Base-by-base conservation (phyloP, 768 basidiomycete species). In the Kwoniella dendrophila region DNA sequence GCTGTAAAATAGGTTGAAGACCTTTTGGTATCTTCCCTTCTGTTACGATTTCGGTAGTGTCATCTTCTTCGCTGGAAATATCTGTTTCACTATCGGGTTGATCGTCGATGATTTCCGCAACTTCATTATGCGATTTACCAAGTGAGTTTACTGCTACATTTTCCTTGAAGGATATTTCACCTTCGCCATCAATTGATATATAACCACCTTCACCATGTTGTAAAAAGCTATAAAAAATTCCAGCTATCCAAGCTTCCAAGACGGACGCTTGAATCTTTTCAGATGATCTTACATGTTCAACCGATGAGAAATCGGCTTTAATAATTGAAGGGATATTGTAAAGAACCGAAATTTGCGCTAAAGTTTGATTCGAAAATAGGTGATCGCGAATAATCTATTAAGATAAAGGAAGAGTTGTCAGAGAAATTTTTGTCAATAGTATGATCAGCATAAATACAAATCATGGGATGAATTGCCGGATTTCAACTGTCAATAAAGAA, bases 171-270 rank as follows among this genome's bases (percentile, higher is more conserved):
- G 3, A 30, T 10, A 43, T 34, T 3, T 24, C 32, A 0, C 44
- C 43, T 24, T 56, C 55, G 10, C 33, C 18, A n/a, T 45, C 44
- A 32, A 33, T 45, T 45, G 20, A n/a, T 16, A 45, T 18, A 33
- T 32, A 4, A 24, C 20, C 34, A 20, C 36, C 43, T 18, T 40
- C 47, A 38, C 33, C 52, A 33, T 40, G 49, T 12, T 53, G 32
- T 12, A 69, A 56, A 34, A 51, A 67, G 20, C 59, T 62, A 38
- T 72, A 75, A 43, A 47, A 75, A 4, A 68, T 65, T 2, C 69
- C 71, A 8, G 74, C 74, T 27, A 72, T 63, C 49, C 64, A 72
- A 6, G 66, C 64, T 53, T 73, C 71, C 40, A 72, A 68, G 14
- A 75, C 26, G 16, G 58, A 63, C 14, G 62, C 71, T 49, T 57